phyloP scores from a whole-genome alignment of 73 alveolate species.

The Uronychia setigera region DNA sequence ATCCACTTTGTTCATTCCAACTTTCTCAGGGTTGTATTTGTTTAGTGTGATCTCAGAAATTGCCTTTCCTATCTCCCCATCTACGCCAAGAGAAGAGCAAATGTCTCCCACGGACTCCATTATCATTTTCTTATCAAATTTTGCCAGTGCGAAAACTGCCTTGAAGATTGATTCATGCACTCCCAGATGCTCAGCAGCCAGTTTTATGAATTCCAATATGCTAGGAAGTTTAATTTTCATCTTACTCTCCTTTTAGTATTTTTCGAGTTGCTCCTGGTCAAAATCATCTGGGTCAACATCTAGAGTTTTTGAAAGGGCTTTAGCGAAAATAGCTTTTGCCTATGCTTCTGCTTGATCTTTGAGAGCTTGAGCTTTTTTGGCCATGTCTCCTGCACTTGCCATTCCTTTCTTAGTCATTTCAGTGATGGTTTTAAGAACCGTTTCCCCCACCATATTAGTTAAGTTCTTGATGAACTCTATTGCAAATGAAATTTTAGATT shows the following conservation, averaged over 20 bases:
- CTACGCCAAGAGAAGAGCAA: not conserved
- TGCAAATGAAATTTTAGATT: not conserved
- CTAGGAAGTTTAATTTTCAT: too few species aligned
- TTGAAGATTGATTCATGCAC: not conserved
- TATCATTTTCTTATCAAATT: not conserved
- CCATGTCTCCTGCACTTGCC: too few species aligned
- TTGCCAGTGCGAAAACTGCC: conserved; percentile 18
- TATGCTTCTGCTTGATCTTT: too few species aligned
- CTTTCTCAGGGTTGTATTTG: conserved; percentile 27
- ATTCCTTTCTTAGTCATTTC: too few species aligned
- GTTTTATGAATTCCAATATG: not conserved
- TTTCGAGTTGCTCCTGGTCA: too few species aligned
- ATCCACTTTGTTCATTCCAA: conserved; percentile 19
- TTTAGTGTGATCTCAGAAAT: conserved; percentile 20
- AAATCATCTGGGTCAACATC: too few species aligned
- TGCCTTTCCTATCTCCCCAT: not conserved
- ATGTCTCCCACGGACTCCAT: not conserved
- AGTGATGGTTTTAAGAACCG: conserved; percentile 1
- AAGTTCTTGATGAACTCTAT: conserved; percentile 1
- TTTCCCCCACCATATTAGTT: not conserved
- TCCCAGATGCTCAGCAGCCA: not conserved
- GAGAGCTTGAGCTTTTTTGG: too few species aligned
- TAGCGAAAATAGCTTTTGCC: too few species aligned
- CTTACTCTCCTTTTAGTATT: too few species aligned
- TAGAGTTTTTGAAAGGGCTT: too few species aligned